A percentile compares a stretch with the other conserved stretches of the same genome.
Evolutionary conservation across 306 rosid genomes (phyloP).

Genomic region (Bauhinia variegata): DNA sequence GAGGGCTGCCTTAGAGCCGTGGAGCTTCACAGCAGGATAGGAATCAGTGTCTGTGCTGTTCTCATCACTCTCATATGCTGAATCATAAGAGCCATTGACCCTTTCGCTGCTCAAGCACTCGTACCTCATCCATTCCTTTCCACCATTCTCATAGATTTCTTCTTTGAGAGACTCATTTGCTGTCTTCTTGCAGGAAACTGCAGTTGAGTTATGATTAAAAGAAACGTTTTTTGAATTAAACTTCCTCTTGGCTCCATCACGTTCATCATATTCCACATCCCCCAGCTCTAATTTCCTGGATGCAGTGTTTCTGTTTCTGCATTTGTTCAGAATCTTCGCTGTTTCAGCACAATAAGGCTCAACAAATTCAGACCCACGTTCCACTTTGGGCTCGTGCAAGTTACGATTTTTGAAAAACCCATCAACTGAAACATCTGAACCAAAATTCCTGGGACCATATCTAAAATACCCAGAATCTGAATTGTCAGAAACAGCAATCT

Average conservation of each 20-base stretch:
- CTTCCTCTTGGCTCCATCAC: constrained; percentile 34
- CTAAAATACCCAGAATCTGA: constrained; percentile 68
- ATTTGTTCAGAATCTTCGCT: constrained; percentile 29
- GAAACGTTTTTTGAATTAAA: constrained; percentile 51
- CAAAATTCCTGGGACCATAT: constrained; percentile 55
- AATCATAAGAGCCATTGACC: constrained; percentile 44
- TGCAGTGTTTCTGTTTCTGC: constrained; percentile 34
- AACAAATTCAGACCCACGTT: constrained; percentile 47
- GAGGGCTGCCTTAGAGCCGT: constrained; percentile 35
- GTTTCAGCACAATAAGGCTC: constrained; percentile 44
- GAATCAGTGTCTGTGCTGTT: constrained; percentile 59
- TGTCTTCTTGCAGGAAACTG: constrained; percentile 34
- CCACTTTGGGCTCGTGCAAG: constrained; percentile 49
- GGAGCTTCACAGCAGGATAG: constrained; percentile 43
- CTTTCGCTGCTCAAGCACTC: constrained; percentile 50
- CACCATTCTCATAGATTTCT: constrained; percentile 34
- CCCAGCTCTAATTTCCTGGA: constrained; percentile 42
- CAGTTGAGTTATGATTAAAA: constrained; percentile 39
- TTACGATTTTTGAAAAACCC: constrained; percentile 43
- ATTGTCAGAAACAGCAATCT: constrained; percentile 53
- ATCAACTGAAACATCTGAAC: constrained; percentile 56
- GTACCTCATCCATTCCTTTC: constrained; percentile 39
- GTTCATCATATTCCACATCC: constrained; percentile 43
- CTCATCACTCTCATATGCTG: constrained; percentile 65
- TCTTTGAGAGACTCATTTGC: constrained; percentile 30